A percentile compares a stretch with the other conserved stretches of the same genome.
phyloP scores from a whole-genome alignment of 345 rosid genomes.

The Erucastrum elatum region DNA sequence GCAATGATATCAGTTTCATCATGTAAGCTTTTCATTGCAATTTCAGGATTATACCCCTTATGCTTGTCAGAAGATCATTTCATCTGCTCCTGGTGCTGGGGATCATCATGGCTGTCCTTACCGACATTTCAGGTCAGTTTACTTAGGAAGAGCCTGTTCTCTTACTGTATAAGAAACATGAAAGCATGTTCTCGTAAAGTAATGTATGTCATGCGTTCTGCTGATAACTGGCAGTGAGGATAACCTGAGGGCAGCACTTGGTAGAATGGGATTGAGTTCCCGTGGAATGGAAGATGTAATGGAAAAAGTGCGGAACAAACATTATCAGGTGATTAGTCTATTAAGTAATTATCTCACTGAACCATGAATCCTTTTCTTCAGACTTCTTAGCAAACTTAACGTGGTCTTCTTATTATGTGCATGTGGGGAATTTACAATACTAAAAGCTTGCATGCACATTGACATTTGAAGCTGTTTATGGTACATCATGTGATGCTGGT shows the following conservation, averaged over 20 bases:
- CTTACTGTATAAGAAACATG: not conserved
- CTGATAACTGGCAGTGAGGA: constrained; percentile 55
- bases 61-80: constrained; percentile 84
- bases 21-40: constrained; percentile 11
- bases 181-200: too few relatives aligned
- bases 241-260: constrained; percentile 79
- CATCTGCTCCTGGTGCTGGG: constrained; percentile 75
- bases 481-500: constrained; percentile 67
- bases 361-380: not conserved
- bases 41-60: constrained; percentile 95
- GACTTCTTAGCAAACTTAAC: constrained; percentile 5
- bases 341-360: not conserved
- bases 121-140: constrained; percentile 81
- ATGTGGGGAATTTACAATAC: constrained; percentile 12
- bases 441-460: constrained; percentile 88
- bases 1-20: not conserved
- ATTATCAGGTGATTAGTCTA: constrained; percentile 65
- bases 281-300: constrained; percentile 67
- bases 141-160: not conserved
- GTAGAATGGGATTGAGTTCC: constrained; percentile 71
- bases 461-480: constrained; percentile 80
- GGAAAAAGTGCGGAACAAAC: constrained; percentile 79
- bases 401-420: not conserved
- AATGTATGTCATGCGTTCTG: not conserved
- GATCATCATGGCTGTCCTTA: constrained; percentile 97